Conservation (phyloP, 75 land plant genomes). For the Pinus albicaulis region DNA sequence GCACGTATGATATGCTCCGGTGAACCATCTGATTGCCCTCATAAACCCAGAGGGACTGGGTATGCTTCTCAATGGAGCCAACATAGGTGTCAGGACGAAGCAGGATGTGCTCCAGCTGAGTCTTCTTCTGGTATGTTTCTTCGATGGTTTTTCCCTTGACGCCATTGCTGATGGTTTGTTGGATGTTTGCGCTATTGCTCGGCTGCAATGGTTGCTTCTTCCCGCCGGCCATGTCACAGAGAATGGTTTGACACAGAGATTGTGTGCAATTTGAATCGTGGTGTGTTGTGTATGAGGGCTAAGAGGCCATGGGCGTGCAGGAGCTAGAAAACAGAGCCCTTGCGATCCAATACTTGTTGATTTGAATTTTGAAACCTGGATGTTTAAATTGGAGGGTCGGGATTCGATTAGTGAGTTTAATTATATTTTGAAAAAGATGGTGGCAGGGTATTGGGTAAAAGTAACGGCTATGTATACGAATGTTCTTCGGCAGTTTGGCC, state of each 20-base stretch:
- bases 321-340: background rate
- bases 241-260: background rate
- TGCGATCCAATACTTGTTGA: background rate
- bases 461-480: too few species aligned
- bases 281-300: background rate
- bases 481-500: too few species aligned
- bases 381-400: background rate
- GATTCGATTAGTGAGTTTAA: too few species aligned
- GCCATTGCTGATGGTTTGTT: slow-evolving; percentile 3
- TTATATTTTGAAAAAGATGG: too few species aligned
- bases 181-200: slow-evolving; percentile 54
- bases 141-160: slow-evolving; percentile 73
- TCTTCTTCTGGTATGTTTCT: slow-evolving; percentile 96
- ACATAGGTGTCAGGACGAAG: slow-evolving; percentile 97
- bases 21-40: slow-evolving; percentile 62
- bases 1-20: slow-evolving; percentile 67
- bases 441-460: too few species aligned
- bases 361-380: background rate
- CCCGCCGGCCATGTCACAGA: background rate
- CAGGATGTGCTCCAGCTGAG: slow-evolving; percentile 96
- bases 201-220: slow-evolving; percentile 52
- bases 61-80: slow-evolving; percentile 96
- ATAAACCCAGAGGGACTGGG: slow-evolving; percentile 87
- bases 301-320: background rate
- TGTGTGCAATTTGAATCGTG: too few species aligned